These are phyloP conservation scores for Populus davidiana DNA, from an alignment of 345 rosid genomes.

Conservation along the genomic window DNA sequence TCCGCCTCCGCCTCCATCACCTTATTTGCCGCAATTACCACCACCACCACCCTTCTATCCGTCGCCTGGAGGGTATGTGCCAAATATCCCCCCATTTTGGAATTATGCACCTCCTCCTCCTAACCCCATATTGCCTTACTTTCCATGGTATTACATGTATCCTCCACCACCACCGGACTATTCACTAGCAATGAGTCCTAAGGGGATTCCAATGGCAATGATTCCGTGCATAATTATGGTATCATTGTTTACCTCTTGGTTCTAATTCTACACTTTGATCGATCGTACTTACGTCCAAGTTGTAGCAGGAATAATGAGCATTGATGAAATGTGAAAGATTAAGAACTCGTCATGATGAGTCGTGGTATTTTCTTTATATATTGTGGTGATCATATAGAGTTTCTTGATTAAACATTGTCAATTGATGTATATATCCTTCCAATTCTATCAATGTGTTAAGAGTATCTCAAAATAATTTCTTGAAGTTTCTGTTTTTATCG, in stretches of 20 bases:
- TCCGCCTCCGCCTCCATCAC: conserved; percentile 18
- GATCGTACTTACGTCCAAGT: too few relatives aligned
- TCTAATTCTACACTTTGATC: too few relatives aligned
- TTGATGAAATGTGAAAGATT: too few relatives aligned
- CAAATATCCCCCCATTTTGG: conserved; percentile 3
- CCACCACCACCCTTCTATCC: conserved; percentile 4
- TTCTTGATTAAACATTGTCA: too few relatives aligned
- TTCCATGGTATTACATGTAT: conserved; percentile 52
- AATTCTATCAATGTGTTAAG: too few relatives aligned
- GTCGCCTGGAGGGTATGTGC: background rate
- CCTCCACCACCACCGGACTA: conserved; percentile 40
- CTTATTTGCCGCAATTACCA: background rate
- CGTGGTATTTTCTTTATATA: too few relatives aligned
- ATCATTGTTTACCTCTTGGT: background rate
- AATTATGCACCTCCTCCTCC: conserved; percentile 49
- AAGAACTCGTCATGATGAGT: too few relatives aligned
- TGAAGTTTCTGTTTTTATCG: too few relatives aligned
- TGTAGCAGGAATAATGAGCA: too few relatives aligned
- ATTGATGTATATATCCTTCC: too few relatives aligned
- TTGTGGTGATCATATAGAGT: too few relatives aligned
- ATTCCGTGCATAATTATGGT: background rate
- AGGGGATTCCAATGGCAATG: background rate
- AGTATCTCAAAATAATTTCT: too few relatives aligned
- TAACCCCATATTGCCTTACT: conserved; percentile 45
- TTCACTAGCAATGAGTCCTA: conserved; percentile 3